Evolutionary conservation across 495 filamentous ascomycete species (phyloP), one percentile per base, ranked within the genome.

Genomic region (Podospora conica): DNA sequence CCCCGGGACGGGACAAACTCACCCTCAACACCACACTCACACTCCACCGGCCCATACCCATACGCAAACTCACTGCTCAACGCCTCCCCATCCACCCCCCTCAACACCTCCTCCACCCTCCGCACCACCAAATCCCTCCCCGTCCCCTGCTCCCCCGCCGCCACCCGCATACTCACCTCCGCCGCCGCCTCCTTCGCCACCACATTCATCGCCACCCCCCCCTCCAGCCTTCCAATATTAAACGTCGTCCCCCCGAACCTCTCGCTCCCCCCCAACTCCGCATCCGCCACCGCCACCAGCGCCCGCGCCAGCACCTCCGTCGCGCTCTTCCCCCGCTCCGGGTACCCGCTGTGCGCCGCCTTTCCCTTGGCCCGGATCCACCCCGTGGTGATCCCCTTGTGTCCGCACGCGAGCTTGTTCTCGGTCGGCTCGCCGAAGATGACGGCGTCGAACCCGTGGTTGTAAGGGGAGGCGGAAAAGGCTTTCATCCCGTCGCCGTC

Each of bases 361-460:
- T 87, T 89, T 29, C 94, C 94, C 56, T 83, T 80, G 0, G 89
- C 89, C 24, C 77, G 77, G 54, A 97, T 65, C 8, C 81, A 77
- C 68, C 91, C 87, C 10, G 77, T 77, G 3, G 90, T 71, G 69
- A 88, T 88, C 4, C 94, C 94, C 73, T 98, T 98, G 79, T 98
- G 94, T 0, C 94, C 94, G 40, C 89, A 84, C 1, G 91, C 92
- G 27, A 98, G 89, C 73, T 88, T 88, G 61, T 87, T 82, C 69
- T 96, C 91, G 0, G 94, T 98, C 11, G 94, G 94, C 73, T 98
- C 94, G 54, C 89, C 94, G 72, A 97, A 97, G 74, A 98, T 90
- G 66, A 91, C 86, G 4, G 90, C 84, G 11, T 72, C 63, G 58
- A 82, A 70, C 3, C 66, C 55, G 7, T 66, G 67, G 71, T 87